Evolutionary conservation across 495 filamentous ascomycete species (phyloP).

Genomic region (Neurospora sp.): DNA sequence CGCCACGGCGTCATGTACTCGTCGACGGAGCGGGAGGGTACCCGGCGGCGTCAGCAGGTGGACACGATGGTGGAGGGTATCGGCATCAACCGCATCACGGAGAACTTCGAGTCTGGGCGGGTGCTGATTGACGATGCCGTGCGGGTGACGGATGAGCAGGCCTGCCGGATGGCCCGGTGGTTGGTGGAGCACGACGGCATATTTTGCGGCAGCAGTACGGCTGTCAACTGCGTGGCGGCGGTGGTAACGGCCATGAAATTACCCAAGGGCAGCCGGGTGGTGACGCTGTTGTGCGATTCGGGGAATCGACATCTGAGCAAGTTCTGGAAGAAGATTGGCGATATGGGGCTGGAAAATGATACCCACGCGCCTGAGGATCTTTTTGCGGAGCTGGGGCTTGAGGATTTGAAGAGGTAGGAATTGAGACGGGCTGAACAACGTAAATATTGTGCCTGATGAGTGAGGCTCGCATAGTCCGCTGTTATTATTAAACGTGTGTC

Average conservation of each 20-base stretch:
- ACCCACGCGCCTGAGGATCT: conserved; percentile 16
- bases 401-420: conserved; percentile 10
- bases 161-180: conserved; percentile 86
- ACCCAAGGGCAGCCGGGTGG: conserved; percentile 59
- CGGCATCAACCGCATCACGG: conserved; percentile 84
- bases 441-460: neutral
- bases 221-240: conserved; percentile 92
- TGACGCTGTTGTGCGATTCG: conserved; percentile 87
- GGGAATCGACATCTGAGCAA: conserved; percentile 86
- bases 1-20: conserved; percentile 95
- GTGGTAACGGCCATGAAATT: conserved; percentile 66
- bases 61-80: conserved; percentile 96
- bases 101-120: conserved; percentile 81
- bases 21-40: conserved; percentile 76
- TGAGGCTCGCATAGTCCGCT: neutral
- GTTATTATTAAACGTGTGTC: neutral
- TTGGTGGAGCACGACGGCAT: conserved; percentile 93
- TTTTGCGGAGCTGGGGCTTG: conserved; percentile 27
- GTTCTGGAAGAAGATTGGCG: conserved; percentile 79
- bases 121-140: conserved; percentile 83
- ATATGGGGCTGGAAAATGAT: conserved; percentile 47
- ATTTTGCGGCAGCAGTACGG: conserved; percentile 86
- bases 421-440: neutral
- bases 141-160: conserved; percentile 84
- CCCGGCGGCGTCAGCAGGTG: conserved; percentile 76